Evolutionary conservation across 2,329 filamentous ascomycete genomes (phyloP).

Genomic region (Tolypocladium amazonense): DNA sequence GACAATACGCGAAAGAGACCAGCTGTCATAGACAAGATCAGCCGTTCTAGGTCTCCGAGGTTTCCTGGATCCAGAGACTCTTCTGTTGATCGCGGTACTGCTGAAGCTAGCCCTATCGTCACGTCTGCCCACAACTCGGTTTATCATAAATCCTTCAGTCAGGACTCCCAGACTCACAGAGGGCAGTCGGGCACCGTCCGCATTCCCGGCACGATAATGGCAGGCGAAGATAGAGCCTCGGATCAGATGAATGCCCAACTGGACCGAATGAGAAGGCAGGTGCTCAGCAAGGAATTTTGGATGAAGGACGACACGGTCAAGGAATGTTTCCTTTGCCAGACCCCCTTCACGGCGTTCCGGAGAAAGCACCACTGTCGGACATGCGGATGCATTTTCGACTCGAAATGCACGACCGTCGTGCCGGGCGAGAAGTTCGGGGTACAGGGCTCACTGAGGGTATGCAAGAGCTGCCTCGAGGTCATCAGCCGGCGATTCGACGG

Average conservation of each 20-base stretch:
- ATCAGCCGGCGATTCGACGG: conserved; percentile 85
- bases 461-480: conserved; percentile 83
- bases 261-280: conserved; percentile 70
- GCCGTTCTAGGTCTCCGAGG: conserved; percentile 30
- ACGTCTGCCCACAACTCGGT: conserved; percentile 49
- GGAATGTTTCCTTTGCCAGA: conserved; percentile 88
- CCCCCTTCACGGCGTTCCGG: conserved; percentile 84
- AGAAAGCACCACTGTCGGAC: conserved; percentile 93
- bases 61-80: conserved; percentile 43
- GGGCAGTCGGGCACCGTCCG: conserved; percentile 34
- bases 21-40: conserved; percentile 45
- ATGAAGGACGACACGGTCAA: conserved; percentile 99
- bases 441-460: conserved; percentile 73
- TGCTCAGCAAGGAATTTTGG: conserved; percentile 94
- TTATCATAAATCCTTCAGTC: conserved; percentile 44
- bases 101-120: conserved; percentile 45
- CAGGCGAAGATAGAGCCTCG: conserved; percentile 41
- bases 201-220: conserved; percentile 46
- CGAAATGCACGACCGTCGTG: conserved; percentile 89
- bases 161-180: conserved; percentile 32
- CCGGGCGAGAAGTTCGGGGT: conserved; percentile 82
- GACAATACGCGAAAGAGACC: conserved; percentile 33
- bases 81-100: conserved; percentile 45
- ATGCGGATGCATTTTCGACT: conserved; percentile 97
- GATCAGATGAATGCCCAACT: conserved; percentile 50